Conservation (phyloP, 2,329 filamentous ascomycete genomes). For the Knufia petricola region DNA sequence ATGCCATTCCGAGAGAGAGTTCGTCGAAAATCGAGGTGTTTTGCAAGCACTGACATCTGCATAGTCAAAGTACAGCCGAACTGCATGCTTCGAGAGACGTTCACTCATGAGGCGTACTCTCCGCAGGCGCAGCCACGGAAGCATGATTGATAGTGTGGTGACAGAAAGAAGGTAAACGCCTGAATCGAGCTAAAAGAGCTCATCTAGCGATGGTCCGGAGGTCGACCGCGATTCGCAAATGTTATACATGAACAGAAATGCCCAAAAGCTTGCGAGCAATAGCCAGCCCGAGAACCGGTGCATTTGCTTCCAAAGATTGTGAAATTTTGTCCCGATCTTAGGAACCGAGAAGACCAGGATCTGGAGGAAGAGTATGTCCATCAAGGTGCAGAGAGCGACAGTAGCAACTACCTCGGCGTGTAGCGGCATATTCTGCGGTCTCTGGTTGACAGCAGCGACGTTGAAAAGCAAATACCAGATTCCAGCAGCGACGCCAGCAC, state of each 20-base stretch:
- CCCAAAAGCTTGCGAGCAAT: constrained; percentile 55
- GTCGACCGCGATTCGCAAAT: constrained; percentile 28
- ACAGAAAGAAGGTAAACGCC: constrained; percentile 58
- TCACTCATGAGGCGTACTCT: constrained; percentile 57
- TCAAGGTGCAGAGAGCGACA: constrained; percentile 33
- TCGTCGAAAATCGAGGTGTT: constrained; percentile 49
- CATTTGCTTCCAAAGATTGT: constrained; percentile 59
- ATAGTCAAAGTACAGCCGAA: constrained; percentile 59
- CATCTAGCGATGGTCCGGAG: constrained; percentile 33
- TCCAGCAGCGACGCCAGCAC: constrained; percentile 38
- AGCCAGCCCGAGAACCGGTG: constrained; percentile 65
- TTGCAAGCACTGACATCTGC: constrained; percentile 47
- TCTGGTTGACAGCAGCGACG: constrained; percentile 21
- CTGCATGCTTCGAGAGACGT: constrained; percentile 59
- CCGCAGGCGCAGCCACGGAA: constrained; percentile 63
- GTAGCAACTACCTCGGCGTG: constrained; percentile 36
- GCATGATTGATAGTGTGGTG: constrained; percentile 55
- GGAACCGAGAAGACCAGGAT: constrained; percentile 57
- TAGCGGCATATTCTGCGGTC: background rate
- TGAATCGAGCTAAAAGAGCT: constrained; percentile 37
- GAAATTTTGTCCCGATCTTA: constrained; percentile 48
- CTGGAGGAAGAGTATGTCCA: constrained; percentile 46
- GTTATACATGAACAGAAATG: constrained; percentile 46
- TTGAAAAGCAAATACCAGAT: constrained; percentile 36
- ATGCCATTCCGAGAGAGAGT: constrained; percentile 61